These are phyloP conservation scores for Ustilago tritici DNA, from an alignment of 1,284 basidiomycete genomes.

Conservation along the genomic window DNA sequence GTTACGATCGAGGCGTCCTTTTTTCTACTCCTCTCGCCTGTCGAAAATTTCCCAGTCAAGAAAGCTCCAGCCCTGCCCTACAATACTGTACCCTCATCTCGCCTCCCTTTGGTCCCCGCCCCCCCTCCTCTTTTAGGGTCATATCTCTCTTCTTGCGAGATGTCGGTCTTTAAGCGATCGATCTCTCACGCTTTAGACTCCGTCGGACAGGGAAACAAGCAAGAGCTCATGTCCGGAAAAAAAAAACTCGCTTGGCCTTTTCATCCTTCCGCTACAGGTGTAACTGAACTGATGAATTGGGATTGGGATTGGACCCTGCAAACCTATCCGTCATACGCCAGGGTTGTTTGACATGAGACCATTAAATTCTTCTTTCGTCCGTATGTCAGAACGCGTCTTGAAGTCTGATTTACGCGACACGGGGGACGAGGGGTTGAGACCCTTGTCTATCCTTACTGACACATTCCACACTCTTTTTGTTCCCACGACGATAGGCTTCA, in stretches of 20 bases:
- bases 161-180: background rate
- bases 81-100: too few relatives aligned
- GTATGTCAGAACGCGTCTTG: constrained; percentile 10
- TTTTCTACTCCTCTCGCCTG: constrained; percentile 8
- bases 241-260: background rate
- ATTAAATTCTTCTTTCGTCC: constrained; percentile 4
- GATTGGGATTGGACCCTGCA: background rate
- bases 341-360: constrained; percentile 3
- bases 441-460: too few relatives aligned
- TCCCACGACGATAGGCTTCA: too few relatives aligned
- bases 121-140: constrained; percentile 2
- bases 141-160: background rate
- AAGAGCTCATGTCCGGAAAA: background rate
- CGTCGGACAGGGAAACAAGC: constrained; percentile 2
- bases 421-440: too few relatives aligned
- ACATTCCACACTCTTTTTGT: too few relatives aligned
- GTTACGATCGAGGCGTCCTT: constrained; percentile 17
- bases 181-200: constrained; percentile 2
- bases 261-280: background rate
- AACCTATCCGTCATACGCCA: background rate
- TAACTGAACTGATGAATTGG: background rate
- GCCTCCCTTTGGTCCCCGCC: background rate
- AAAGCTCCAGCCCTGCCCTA: background rate
- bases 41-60: background rate
- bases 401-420: constrained; percentile 15